A percentile compares a stretch with the other conserved stretches of the same genome.
These are phyloP conservation scores for Aspergillus cejpii DNA, from an alignment of 2,329 filamentous ascomycete genomes.

Conservation along the genomic window DNA sequence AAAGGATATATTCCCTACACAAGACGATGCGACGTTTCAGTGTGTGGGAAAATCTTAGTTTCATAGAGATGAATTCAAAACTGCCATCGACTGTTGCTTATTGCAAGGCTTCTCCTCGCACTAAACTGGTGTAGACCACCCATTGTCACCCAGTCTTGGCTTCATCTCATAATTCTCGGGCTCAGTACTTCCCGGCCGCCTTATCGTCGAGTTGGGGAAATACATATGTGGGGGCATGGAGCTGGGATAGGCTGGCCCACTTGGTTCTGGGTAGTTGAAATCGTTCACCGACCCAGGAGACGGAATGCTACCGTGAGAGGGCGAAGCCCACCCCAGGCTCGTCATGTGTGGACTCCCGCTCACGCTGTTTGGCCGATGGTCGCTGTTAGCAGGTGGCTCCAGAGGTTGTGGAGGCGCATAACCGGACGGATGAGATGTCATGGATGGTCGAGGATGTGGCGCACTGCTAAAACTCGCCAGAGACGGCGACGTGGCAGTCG, in stretches of 20 bases:
- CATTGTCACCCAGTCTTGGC: constrained; percentile 37
- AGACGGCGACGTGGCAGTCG: constrained; percentile 58
- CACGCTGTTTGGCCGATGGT: constrained; percentile 67
- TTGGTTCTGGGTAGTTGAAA: constrained; percentile 75
- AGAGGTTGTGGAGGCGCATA: constrained; percentile 81
- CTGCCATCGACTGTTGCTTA: neutral
- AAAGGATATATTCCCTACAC: neutral
- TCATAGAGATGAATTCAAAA: neutral
- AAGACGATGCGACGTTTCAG: neutral
- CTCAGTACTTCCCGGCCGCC: constrained; percentile 69
- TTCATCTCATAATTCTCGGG: constrained; percentile 60
- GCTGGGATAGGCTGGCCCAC: constrained; percentile 45
- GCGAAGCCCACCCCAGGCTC: constrained; percentile 78
- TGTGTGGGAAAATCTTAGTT: neutral
- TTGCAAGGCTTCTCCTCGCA: neutral
- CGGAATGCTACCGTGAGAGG: constrained; percentile 64
- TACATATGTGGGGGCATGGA: constrained; percentile 58
- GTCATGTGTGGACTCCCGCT: constrained; percentile 79
- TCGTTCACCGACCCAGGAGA: constrained; percentile 64
- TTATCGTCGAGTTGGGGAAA: constrained; percentile 62
- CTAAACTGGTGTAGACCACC: constrained; percentile 36
- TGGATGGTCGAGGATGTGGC: constrained; percentile 47
- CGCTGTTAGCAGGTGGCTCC: constrained; percentile 71
- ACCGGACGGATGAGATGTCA: constrained; percentile 77
- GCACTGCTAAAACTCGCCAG: constrained; percentile 53